Percentiles rank a stretch among this genome's conserved stretches.
Conservation (phyloP, 108 stramenopile species). For the Aureococcus anophagefferens region DNA sequence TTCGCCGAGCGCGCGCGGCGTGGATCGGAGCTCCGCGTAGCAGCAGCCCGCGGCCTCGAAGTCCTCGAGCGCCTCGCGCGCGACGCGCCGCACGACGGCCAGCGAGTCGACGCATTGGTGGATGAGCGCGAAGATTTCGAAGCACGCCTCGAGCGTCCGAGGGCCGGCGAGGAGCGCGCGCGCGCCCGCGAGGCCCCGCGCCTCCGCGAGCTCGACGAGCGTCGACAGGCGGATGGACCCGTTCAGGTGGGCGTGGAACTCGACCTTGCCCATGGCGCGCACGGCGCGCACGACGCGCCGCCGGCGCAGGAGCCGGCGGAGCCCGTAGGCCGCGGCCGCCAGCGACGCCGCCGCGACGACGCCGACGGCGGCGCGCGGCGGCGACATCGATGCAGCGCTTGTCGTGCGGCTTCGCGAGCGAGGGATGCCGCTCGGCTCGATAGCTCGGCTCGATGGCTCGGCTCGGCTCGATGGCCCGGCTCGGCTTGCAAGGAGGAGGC, state of each 20-base stretch:
- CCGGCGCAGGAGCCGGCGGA: too few species aligned
- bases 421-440: too few species aligned
- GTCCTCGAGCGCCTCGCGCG: constrained; percentile 59
- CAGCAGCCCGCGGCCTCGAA: constrained; percentile 55
- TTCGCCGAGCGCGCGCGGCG: constrained; percentile 50
- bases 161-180: constrained; percentile 14
- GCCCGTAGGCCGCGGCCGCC: too few species aligned
- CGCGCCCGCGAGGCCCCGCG: constrained; percentile 22
- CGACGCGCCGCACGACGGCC: constrained; percentile 45
- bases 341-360: too few species aligned
- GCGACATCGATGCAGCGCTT: too few species aligned
- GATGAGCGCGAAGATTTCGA: constrained; percentile 68
- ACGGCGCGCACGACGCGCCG: neutral
- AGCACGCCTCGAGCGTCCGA: constrained; percentile 50
- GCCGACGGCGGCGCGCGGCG: too few species aligned
- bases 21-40: constrained; percentile 73
- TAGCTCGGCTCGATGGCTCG: too few species aligned
- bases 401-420: too few species aligned
- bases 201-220: constrained; percentile 52
- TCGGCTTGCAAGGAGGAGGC: too few species aligned
- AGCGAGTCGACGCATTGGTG: constrained; percentile 51
- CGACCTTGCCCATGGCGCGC: constrained; percentile 47
- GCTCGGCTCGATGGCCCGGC: too few species aligned
- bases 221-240: constrained; percentile 72
- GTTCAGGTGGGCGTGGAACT: constrained; percentile 81